phyloP scores from a whole-genome alignment of 2,329 filamentous ascomycete genomes.

The Mycocentrospora acerina region DNA sequence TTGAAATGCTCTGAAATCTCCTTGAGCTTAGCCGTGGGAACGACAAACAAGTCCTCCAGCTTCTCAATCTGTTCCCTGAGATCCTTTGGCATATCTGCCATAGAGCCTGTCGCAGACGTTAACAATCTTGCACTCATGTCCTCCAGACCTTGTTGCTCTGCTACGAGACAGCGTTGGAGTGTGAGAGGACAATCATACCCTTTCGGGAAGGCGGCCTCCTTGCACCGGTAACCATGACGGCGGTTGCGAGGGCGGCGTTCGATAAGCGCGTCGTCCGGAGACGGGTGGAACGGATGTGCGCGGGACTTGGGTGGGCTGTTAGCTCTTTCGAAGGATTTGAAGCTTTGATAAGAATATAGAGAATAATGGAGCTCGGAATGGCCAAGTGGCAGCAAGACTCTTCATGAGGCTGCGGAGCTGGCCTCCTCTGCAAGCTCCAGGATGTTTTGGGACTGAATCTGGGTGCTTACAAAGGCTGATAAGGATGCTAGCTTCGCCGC shows the following conservation, averaged over 20 bases:
- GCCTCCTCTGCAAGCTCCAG: too few species aligned
- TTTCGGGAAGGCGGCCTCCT: conserved; percentile 69
- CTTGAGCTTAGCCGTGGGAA: conserved; percentile 80
- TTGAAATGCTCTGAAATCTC: conserved; percentile 88
- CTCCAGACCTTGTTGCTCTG: neutral
- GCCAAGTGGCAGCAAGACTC: too few species aligned
- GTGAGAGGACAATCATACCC: conserved; percentile 57
- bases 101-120: conserved; percentile 65
- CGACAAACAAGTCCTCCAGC: conserved; percentile 81
- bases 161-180: neutral
- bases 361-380: too few species aligned
- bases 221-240: conserved; percentile 66
- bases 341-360: neutral
- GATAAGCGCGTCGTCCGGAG: neutral
- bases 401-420: conserved; percentile 1
- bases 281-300: conserved; percentile 1
- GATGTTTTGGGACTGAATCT: conserved; percentile 3
- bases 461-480: conserved; percentile 8
- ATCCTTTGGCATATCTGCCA: conserved; percentile 86
- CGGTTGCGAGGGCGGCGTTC: conserved; percentile 12
- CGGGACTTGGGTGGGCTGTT: conserved; percentile 1
- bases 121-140: conserved; percentile 1
- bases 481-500: neutral
- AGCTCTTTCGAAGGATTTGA: conserved; percentile 1
- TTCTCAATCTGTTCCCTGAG: conserved; percentile 77